Evolutionary conservation across 1,139 yeast species (phyloP), one percentile per base, ranked within the genome.

Genomic region (Hansenula lynferdii): DNA sequence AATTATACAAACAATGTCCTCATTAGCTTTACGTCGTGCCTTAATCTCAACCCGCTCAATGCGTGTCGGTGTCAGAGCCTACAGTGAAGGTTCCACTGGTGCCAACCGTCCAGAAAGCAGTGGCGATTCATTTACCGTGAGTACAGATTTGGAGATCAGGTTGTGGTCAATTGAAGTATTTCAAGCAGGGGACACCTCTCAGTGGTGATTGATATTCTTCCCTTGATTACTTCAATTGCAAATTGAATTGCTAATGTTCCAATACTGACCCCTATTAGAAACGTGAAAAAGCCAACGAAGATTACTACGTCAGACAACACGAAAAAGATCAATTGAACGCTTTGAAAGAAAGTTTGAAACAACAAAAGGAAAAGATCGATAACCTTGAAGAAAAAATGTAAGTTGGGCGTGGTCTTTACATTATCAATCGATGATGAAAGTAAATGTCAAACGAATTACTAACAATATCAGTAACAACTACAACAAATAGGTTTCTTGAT

Each of bases 211-310:
- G 6, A 10, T 5, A 18, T 17, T 8, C 8, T 27, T 8, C 12
- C 4, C 19, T 18, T 19, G 9, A 18, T 12, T 16, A 24, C 7
- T 11, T n/a, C n/a, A n/a, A n/a, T n/a, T 22, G 20, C 16, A 5
- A 5, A 14, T 23, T 31, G 11, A 6, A 15, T 16, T 16, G 21
- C 10, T 9, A n/a, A n/a, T n/a, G n/a, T n/a, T n/a, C n/a, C n/a
- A n/a, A n/a, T n/a, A n/a, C n/a, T 23, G 28, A 8, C 21, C 8
- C 15, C 15, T 15, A 9, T 31, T 8, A 69, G 73, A 74, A 79
- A 61, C 79, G 87, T 57, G 89, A 81, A 64, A 75, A 74, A 65
- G 86, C 86, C 44, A 73, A 72, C 53, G 89, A 81, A 66, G 83
- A 80, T 62, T 64, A 61, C 53, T 81, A 74, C 65, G 69, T 80